These are phyloP conservation scores for Melampsora americana DNA, from an alignment of 1,284 basidiomycete species.

Conservation along the genomic window DNA sequence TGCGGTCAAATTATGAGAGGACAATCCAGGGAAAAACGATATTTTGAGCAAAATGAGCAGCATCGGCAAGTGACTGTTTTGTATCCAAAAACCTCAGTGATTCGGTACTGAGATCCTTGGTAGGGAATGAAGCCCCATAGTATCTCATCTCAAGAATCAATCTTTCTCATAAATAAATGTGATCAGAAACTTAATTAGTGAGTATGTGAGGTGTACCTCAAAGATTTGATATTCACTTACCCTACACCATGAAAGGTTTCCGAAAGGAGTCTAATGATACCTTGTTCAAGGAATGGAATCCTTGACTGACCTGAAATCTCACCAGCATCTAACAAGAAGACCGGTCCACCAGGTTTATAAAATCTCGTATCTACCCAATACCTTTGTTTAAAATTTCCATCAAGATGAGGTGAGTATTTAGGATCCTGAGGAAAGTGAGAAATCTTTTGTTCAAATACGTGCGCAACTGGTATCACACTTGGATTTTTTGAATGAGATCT, in stretches of 20 bases:
- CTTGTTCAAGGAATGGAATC: constrained; percentile 49
- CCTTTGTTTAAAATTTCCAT: constrained; percentile 50
- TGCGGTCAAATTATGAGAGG: not conserved
- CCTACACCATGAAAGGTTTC: constrained; percentile 50
- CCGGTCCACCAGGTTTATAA: constrained; percentile 48
- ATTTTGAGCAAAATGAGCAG: not conserved
- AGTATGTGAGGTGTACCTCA: not conserved
- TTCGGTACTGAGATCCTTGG: constrained; percentile 3
- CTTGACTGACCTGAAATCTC: constrained; percentile 48
- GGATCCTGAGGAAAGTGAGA: not conserved
- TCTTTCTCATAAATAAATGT: not conserved
- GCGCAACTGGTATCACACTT: not conserved
- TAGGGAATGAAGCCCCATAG: constrained; percentile 1
- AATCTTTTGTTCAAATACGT: not conserved
- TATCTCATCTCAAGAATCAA: not conserved
- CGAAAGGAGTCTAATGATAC: constrained; percentile 51
- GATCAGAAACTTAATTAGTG: not conserved
- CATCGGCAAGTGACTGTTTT: constrained; percentile 7
- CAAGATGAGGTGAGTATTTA: not conserved
- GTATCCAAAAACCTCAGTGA: not conserved
- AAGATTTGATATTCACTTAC: not conserved
- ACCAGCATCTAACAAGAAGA: constrained; percentile 52
- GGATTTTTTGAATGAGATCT: too few species aligned
- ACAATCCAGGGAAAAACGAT: not conserved
- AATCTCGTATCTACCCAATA: constrained; percentile 51